Base-by-base conservation (phyloP, 1,139 yeast genomes). In the Geotrichum aggregatum region DNA sequence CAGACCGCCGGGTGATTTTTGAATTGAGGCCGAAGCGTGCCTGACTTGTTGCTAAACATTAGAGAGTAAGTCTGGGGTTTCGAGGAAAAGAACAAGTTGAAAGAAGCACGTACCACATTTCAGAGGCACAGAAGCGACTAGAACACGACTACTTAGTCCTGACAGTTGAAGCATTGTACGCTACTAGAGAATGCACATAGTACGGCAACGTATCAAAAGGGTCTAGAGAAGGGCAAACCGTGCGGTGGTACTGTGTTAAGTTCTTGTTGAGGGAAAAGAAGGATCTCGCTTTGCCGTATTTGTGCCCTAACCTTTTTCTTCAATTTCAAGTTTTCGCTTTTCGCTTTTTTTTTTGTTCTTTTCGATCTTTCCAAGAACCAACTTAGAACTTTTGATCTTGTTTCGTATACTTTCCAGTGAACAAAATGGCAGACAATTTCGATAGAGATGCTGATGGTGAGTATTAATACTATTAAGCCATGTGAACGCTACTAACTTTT, bases 381-480 rank as follows among this genome's bases (percentile, higher is more conserved):
- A 5, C 8, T 24, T n/a, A n/a, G n/a, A n/a, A n/a, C n/a, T n/a
- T n/a, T n/a, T n/a, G n/a, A n/a, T n/a, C n/a, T n/a, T n/a, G n/a
- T n/a, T n/a, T n/a, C n/a, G n/a, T n/a, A n/a, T n/a, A n/a, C n/a
- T n/a, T n/a, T n/a, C 28, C 28, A 24, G 28, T 8, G 28, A 24
- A 24, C 43, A 22, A 13, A 16, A 50, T 50, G 54, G 49, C 49
- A 7, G 54, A 50, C 14, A n/a, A n/a, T n/a, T 54, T 54, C 34
- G 56, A 54, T 41, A 50, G 56, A 50, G 54, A 54, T 43, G 56
- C 56, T 47, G 56, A 54, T 45, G 55, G 55, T 52, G 45, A 21
- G 55, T 38, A 2, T 14, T 41, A 14, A 10, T 21, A 14, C 13
- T 28, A 19, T 38, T 16, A 13, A 19, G 8, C 7, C 5, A 11